Percentiles rank a stretch among this genome's conserved stretches.
Conservation (phyloP, 495 filamentous ascomycete genomes). For the Hapsidospora chrysogenum region DNA sequence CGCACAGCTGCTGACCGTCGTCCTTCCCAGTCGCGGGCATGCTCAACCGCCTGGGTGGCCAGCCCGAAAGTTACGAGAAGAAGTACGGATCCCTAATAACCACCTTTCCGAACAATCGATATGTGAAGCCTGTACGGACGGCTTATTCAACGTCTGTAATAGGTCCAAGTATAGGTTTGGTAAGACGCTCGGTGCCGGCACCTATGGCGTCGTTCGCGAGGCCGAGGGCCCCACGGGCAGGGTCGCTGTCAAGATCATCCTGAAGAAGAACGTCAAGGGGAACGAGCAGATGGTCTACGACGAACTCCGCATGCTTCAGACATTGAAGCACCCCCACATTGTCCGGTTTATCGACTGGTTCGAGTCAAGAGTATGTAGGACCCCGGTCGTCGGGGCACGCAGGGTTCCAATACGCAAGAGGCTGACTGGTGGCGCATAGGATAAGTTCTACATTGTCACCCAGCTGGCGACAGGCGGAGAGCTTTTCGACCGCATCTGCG, state of each 20-base stretch:
- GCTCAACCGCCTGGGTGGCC: constrained; percentile 94
- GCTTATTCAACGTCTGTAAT: no score
- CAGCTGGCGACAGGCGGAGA: constrained; percentile 93
- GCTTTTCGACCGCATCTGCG: constrained; percentile 95
- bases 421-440: constrained; percentile 33
- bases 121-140: no score
- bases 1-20: no score
- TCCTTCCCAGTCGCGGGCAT: constrained; percentile 77
- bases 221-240: constrained; percentile 70
- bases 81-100: constrained; percentile 45
- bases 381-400: background rate
- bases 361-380: constrained; percentile 59
- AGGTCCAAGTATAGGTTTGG: constrained; percentile 84
- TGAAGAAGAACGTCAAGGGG: constrained; percentile 98
- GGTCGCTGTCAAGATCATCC: constrained; percentile 95
- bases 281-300: constrained; percentile 99
- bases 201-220: constrained; percentile 96
- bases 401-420: background rate
- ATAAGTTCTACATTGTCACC: constrained; percentile 99
- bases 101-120: constrained; percentile 5
- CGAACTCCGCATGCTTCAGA: constrained; percentile 83
- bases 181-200: constrained; percentile 85
- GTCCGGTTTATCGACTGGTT: constrained; percentile 99
- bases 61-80: constrained; percentile 96
- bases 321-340: constrained; percentile 85